Conservation (phyloP, 2,329 filamentous ascomycete species). For the Hypomyces perniciosus region DNA sequence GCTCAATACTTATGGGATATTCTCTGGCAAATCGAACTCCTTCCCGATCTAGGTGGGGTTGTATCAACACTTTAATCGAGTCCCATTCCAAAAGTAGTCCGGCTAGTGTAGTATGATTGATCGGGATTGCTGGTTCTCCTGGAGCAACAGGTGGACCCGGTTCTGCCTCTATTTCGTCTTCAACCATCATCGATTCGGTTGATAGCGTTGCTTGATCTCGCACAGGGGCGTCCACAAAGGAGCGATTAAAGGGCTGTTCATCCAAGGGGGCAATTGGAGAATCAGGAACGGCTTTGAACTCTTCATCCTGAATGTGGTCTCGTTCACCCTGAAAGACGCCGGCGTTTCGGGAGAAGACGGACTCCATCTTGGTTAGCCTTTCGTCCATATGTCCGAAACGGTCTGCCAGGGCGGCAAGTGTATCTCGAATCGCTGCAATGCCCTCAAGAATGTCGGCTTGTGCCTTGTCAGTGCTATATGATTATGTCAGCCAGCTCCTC, state of each 20-base stretch:
- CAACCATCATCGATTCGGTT: constrained; percentile 27
- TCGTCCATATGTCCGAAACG: constrained; percentile 35
- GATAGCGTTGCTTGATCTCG: constrained; percentile 20
- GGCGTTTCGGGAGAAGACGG: constrained; percentile 18
- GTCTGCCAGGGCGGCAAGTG: constrained; percentile 29
- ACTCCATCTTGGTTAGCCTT: constrained; percentile 31
- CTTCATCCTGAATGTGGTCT: constrained; percentile 21
- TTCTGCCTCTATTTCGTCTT: constrained; percentile 45
- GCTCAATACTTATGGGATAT: constrained; percentile 72
- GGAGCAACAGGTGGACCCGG: constrained; percentile 48
- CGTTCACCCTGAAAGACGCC: constrained; percentile 10
- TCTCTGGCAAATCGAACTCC: constrained; percentile 54
- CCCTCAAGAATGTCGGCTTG: constrained; percentile 54
- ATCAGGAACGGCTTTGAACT: constrained; percentile 16
- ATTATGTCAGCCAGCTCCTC: neutral
- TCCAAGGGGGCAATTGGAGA: constrained; percentile 14
- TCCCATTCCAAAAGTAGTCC: constrained; percentile 72
- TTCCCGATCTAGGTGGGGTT: constrained; percentile 38
- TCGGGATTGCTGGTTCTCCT: constrained; percentile 65
- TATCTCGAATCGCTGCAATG: constrained; percentile 36
- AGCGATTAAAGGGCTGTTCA: constrained; percentile 11
- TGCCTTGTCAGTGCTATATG: constrained; percentile 50
- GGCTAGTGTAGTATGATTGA: constrained; percentile 82
- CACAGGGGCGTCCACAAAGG: constrained; percentile 16
- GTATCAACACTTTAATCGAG: constrained; percentile 60